Conservation (phyloP, 768 basidiomycete species). For the Russula brevipes region DNA sequence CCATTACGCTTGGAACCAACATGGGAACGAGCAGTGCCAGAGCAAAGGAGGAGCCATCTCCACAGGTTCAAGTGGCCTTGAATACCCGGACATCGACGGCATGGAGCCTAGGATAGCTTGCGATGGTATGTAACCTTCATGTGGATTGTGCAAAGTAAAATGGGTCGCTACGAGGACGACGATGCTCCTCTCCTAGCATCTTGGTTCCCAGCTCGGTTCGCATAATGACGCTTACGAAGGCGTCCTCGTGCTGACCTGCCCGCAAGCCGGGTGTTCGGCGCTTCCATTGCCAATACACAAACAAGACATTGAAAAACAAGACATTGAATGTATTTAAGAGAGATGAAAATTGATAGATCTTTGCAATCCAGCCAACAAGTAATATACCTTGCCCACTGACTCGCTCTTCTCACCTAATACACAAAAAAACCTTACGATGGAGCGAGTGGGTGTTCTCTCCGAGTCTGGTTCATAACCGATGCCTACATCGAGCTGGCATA, state of each 20-base stretch:
- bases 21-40: conserved; percentile 4
- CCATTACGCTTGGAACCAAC: background rate
- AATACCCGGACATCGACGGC: background rate
- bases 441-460: no score
- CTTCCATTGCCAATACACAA: background rate
- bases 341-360: background rate
- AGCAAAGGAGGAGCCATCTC: background rate
- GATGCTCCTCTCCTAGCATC: background rate
- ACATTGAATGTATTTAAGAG: no score
- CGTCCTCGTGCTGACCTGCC: background rate
- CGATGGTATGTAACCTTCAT: background rate
- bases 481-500: no score
- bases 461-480: no score
- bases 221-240: background rate
- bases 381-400: background rate
- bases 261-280: background rate
- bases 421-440: no score
- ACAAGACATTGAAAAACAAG: background rate
- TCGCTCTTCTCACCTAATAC: background rate
- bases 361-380: background rate
- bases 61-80: background rate
- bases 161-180: background rate
- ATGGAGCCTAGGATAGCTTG: background rate
- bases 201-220: background rate
- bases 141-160: background rate